Base-by-base conservation (phyloP, 345 rosid species). In the Dipteronia sinensis region DNA sequence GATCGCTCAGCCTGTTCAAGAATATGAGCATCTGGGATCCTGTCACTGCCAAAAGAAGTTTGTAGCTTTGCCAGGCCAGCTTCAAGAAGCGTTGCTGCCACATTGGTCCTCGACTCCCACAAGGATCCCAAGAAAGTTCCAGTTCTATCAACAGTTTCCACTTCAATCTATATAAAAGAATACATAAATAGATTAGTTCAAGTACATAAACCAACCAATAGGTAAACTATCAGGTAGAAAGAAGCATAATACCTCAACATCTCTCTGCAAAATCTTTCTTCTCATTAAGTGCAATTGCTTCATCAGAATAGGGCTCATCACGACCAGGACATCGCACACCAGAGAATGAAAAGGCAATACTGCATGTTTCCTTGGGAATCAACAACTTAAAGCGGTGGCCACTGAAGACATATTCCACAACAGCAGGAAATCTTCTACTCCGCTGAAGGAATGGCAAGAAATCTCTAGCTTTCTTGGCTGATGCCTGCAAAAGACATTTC, bases 251-350 rank as follows among this genome's bases (percentile, higher is more conserved):
- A 93, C 99, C 97, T 94, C 99, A 64, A 94, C 98, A 62, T 96
- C 97, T 83, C 98, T 90, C 89, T 96, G 98, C 95, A 96, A 88
- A 80, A 96, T 92, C 85, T 86, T 94, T 59, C 97, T 87, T 76
- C 98, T 94, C 98, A 97, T 93, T 13, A 97, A 97, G 67, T 71
- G 96, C 89, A 84, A 94, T 90, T 49, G 98, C 99, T 80, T 97
- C 99, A 53, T 97, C 92, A 74, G 99, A 91, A 82, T 88, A 92
- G 11, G 93, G 98, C 82, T 93, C 98, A 15, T 82, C 93, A 65
- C 98, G 94, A 61, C 97, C 99, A 77, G 98, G 97, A 76, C 99
- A 97, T 78, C 99, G 90, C 75, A 97, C 98, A 67, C 99, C 99
- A 79, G 99, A 97, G 83, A 97, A 92, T 55, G 99, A 87, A 69